These are phyloP conservation scores for Monilinia polystroma DNA, from an alignment of 2,329 filamentous ascomycete genomes.

Conservation along the genomic window DNA sequence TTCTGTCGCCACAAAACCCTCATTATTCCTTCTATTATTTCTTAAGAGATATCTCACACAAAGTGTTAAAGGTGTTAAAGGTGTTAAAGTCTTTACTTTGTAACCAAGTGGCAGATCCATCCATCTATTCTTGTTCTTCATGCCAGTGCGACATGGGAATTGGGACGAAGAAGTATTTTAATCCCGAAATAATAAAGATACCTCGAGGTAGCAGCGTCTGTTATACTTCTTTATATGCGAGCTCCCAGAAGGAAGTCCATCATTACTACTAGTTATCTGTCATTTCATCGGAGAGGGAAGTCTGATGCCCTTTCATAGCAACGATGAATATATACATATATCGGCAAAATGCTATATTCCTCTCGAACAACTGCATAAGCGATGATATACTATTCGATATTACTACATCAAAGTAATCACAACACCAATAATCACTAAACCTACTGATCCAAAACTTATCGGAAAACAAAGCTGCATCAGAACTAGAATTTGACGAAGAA, in stretches of 20 bases:
- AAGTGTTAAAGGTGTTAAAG: too few relatives aligned
- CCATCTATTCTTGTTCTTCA: not conserved
- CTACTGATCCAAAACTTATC: too few relatives aligned
- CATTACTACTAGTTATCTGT: not conserved
- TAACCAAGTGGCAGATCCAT: not conserved
- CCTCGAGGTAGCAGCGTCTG: not conserved
- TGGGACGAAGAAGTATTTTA: not conserved
- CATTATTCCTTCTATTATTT: too few relatives aligned
- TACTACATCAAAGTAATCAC: conserved; percentile 39
- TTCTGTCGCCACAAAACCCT: not conserved
- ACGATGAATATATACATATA: not conserved
- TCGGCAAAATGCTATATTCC: not conserved
- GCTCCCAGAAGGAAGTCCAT: not conserved
- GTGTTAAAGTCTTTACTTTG: not conserved
- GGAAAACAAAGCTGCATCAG: too few relatives aligned
- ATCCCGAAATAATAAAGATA: not conserved
- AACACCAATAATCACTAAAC: too few relatives aligned
- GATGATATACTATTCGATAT: conserved; percentile 50
- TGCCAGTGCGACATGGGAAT: not conserved
- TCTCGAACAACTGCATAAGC: not conserved
- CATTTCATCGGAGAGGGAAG: not conserved
- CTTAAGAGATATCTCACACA: too few relatives aligned
- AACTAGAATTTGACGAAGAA: too few relatives aligned
- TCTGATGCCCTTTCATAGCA: not conserved
- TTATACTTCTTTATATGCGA: not conserved